Conservation (phyloP, 306 rosid species). For the Echinosophora koreensis region DNA sequence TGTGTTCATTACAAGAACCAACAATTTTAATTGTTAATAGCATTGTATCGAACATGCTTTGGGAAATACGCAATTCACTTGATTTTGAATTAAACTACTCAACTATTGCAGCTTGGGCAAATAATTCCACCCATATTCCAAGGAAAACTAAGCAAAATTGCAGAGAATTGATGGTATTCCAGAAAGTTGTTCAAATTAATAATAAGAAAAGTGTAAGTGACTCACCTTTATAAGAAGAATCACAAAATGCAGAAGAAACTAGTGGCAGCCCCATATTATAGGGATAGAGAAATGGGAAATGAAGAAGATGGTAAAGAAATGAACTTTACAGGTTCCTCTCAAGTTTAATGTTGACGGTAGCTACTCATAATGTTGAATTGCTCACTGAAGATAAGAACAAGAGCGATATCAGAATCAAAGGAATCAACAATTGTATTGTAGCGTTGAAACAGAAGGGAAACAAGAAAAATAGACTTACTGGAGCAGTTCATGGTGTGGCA, state of each 20-base stretch:
- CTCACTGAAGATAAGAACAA: slow-evolving; percentile 16
- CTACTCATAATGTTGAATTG: background rate
- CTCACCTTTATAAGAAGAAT: slow-evolving; percentile 63
- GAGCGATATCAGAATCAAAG: background rate
- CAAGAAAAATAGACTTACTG: background rate
- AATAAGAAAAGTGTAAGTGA: background rate
- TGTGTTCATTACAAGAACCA: background rate
- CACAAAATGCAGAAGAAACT: slow-evolving; percentile 56
- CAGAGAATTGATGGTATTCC: too few relatives aligned
- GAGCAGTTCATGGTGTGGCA: background rate
- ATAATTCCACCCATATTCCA: too few relatives aligned
- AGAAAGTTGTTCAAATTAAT: background rate
- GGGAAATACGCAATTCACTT: background rate
- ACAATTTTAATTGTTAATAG: background rate
- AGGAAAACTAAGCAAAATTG: too few relatives aligned
- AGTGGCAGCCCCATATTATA: slow-evolving; percentile 49
- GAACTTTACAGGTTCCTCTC: background rate
- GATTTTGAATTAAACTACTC: background rate
- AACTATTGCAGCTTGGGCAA: background rate
- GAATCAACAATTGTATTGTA: too few relatives aligned
- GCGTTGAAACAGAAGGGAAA: background rate
- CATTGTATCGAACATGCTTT: background rate
- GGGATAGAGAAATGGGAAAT: background rate
- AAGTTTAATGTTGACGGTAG: background rate
- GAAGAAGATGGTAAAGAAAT: slow-evolving; percentile 4